These are phyloP conservation scores for Fraxinus velutina DNA, from an alignment of 305 asterid species.

Conservation along the genomic window DNA sequence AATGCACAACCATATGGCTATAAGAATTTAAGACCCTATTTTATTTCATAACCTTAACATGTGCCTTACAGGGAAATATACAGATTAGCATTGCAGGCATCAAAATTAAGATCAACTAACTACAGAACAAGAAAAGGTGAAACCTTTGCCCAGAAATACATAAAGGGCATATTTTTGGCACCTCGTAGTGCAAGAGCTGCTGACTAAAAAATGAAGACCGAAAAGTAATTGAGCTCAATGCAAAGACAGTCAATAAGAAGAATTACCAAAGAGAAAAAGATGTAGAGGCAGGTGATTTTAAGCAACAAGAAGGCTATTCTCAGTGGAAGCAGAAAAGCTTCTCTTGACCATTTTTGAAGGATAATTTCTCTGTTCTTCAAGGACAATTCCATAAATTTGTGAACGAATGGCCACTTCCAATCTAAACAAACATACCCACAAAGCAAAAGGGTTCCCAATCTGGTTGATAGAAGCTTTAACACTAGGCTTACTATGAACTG, in stretches of 20 bases:
- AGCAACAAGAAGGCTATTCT: constrained; percentile 52
- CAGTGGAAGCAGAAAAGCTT: constrained; percentile 45
- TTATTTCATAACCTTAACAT: neutral
- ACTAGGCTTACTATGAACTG: constrained; percentile 45
- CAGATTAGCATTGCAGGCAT: neutral
- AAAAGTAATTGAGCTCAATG: neutral
- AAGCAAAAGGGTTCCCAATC: constrained; percentile 69
- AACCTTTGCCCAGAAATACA: neutral
- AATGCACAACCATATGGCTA: neutral
- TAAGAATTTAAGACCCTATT: neutral
- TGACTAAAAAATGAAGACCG: neutral
- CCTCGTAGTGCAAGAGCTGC: neutral
- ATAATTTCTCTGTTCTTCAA: constrained; percentile 55
- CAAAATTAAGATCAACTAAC: neutral
- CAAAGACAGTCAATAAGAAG: neutral
- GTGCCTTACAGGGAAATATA: neutral
- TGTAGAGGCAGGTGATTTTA: constrained; percentile 42
- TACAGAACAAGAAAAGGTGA: neutral
- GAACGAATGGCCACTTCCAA: constrained; percentile 67
- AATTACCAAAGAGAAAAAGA: constrained; percentile 63
- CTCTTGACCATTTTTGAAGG: constrained; percentile 66
- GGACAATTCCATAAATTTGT: constrained; percentile 53
- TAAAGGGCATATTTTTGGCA: neutral
- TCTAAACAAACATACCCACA: constrained; percentile 62
- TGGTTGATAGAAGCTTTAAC: constrained; percentile 49